Evolutionary conservation across 306 rosid genomes (phyloP), one percentile per base, ranked within the genome.

Genomic region (Gastrolobium bilobum): DNA sequence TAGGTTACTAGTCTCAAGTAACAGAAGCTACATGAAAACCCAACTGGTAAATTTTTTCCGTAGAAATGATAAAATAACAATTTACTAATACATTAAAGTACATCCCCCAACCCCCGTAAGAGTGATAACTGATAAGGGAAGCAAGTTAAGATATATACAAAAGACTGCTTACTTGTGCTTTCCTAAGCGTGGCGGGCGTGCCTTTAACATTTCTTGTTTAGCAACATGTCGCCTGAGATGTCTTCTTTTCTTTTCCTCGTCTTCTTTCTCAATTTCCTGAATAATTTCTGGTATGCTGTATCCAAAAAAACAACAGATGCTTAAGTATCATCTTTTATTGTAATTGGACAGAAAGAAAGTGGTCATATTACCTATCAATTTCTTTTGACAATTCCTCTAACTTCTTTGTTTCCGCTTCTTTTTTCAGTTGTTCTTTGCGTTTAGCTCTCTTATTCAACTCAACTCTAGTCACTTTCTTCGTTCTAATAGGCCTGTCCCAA

Each of bases 101-200:
- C 39, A 6, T 29, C 38, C 20, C 3, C n/a, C 47, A 44, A 46
- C 39, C 47, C 42, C 9, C 60, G 10, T 3, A 57, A 20, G 15
- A 59, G 58, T 47, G 67, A 44, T 13, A 33, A 59, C 50, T 47
- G 67, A 44, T 13, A 33, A 13, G 34, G 6, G 34, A 33, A 75
- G 73, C 33, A 74, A 34, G 60, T 43, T 66, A 53, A 70, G 13
- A 69, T 37, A 77, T 11, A 40, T 14, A 68, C 34, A 79, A 44
- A 52, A 73, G 15, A 73, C 37, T 30, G 62, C 91, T 78, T 86
- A 93, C 99, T 90, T 96, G 92, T 93, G 84, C 83, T 82, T 96
- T 57, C 99, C 99, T 80, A 93, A 43, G 56, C 98, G 93, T 6
- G 98, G 94, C 34, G 98, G 98, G 56, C 89, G 73, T 51, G 89